Base-by-base conservation (phyloP, 176 grass and related monocot species). In the Themeda triandra region DNA sequence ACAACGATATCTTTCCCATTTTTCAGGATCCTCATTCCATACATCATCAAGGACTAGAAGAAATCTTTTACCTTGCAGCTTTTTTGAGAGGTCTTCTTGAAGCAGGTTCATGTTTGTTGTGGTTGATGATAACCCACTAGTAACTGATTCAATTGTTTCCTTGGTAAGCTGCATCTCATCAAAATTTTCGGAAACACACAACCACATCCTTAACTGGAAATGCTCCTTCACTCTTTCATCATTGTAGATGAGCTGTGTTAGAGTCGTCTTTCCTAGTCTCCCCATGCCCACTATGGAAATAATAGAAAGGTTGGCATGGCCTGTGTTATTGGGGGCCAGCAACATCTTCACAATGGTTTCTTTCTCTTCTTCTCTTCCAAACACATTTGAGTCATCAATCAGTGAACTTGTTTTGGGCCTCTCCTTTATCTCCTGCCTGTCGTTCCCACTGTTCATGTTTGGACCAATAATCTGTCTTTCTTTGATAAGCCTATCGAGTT, bases 221-320 rank as follows among this genome's bases (percentile, higher is more conserved):
- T 92, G 78, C 17, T 90, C 68, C 59, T 92, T 94, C 12, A 97
- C 80, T 79, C 85, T 92, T 63, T 35, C 6, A 83, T 97, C 94
- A 21, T 97, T 92, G 73, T 97, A 94, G 42, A 92, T 81, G 9
- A 90, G 67, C 59, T 97, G 89, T 62, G 86, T 44, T 29, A 97
- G 83, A 62, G 94, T 97, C 1, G 88, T 97, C 82, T 97, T 97
- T 29, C 94, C 92, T 60, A 94, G 53, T 13, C 94, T 92, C 2
- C 94, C 92, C 90, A 97, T 97, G 66, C 94, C 90, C 64, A 97
- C 90, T 77, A 94, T 92, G 25, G 92, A 89, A 74, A 97, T 72
- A 65, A 94, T 68, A 49, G 86, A 71, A 71, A 87, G 36, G 13
- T 33, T 69, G 39, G 19, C 2, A 41, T 39, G 63, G 63, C 60